Evolutionary conservation across 257 asterid genomes (phyloP).

Genomic region (Capsicum rhomboideum): DNA sequence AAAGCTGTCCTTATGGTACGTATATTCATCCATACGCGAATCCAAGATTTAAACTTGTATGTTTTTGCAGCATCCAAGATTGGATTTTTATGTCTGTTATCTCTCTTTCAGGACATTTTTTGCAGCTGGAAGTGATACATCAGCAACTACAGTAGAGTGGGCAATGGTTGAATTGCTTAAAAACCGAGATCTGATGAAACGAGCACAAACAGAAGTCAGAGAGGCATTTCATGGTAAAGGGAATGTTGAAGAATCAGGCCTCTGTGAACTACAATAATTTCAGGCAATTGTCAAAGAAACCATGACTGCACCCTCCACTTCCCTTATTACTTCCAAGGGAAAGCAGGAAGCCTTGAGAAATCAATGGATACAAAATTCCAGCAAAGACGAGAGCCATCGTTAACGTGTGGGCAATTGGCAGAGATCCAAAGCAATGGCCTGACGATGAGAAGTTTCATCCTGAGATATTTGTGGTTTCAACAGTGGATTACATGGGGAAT

Average conservation of each 20-base stretch:
- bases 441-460: conserved; percentile 5
- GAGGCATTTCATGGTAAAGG: background rate
- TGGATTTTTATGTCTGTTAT: background rate
- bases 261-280: background rate
- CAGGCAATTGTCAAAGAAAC: conserved; percentile 12
- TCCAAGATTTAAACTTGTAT: background rate
- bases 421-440: background rate
- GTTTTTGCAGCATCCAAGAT: background rate
- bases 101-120: conserved; percentile 12
- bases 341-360: background rate
- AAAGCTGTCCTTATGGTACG: conserved; percentile 18
- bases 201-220: conserved; percentile 21
- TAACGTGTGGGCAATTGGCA: background rate
- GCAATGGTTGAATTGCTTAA: conserved; percentile 10
- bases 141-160: conserved; percentile 8
- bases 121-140: conserved; percentile 8
- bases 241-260: background rate
- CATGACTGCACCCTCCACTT: background rate
- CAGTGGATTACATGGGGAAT: background rate
- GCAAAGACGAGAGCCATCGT: conserved; percentile 2
- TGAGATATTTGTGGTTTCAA: conserved; percentile 1
- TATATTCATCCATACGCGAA: background rate
- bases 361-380: conserved; percentile 7
- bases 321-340: conserved; percentile 10
- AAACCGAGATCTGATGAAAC: conserved; percentile 1